Evolutionary conservation across 305 asterid genomes (phyloP).

Genomic region (Fraxinus floribunda): DNA sequence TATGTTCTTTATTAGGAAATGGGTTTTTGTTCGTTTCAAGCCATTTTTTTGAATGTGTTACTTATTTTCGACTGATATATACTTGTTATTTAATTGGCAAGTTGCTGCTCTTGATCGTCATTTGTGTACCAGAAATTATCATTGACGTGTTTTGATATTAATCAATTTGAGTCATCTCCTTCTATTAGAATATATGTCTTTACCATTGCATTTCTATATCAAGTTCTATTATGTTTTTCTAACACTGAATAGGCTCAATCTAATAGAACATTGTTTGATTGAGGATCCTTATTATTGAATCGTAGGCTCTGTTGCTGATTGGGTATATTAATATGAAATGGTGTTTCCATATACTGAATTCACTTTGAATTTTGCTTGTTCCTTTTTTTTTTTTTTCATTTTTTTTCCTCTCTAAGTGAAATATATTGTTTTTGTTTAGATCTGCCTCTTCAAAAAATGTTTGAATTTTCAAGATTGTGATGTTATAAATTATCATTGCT

Average conservation of each 20-base stretch:
- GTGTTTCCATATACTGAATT: background rate
- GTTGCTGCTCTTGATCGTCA: background rate
- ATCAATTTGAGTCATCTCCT: background rate
- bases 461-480: slow-evolving; percentile 3
- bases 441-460: slow-evolving; percentile 4
- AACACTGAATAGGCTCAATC: background rate
- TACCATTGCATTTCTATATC: background rate
- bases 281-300: background rate
- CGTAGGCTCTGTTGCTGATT: background rate
- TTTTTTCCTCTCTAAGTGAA: background rate
- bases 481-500: background rate
- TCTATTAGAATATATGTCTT: background rate
- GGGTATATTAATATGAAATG: background rate
- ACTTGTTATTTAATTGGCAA: background rate
- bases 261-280: background rate
- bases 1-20: slow-evolving; percentile 1
- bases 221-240: background rate
- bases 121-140: background rate
- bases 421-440: background rate
- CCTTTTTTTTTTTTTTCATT: background rate
- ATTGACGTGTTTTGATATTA: background rate
- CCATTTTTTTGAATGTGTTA: background rate
- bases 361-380: background rate
- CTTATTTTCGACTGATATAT: background rate
- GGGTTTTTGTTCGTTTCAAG: background rate